Conservation (phyloP, 2,329 filamentous ascomycete species). For the Epichloe elymi region DNA sequence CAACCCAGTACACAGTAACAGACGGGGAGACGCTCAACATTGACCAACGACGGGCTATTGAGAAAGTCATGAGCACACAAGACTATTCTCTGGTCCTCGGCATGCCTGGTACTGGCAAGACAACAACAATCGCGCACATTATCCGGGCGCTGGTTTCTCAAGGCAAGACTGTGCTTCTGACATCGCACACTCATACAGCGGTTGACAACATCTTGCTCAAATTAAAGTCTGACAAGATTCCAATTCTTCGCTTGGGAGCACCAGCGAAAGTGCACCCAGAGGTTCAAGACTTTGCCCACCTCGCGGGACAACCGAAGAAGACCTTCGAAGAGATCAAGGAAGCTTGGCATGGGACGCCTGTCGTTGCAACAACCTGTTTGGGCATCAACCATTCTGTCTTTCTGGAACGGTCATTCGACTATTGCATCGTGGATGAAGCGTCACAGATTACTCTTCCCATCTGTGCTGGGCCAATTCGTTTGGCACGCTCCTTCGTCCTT, state of each 20-base stretch:
- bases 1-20: slow-evolving; percentile 50
- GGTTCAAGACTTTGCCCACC: slow-evolving; percentile 70
- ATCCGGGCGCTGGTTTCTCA: slow-evolving; percentile 80
- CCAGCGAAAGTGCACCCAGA: slow-evolving; percentile 77
- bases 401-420: slow-evolving; percentile 81
- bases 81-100: slow-evolving; percentile 96
- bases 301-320: slow-evolving; percentile 60
- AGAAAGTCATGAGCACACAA: slow-evolving; percentile 89
- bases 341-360: slow-evolving; percentile 72
- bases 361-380: slow-evolving; percentile 91
- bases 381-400: slow-evolving; percentile 85
- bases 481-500: slow-evolving; percentile 84
- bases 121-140: slow-evolving; percentile 94
- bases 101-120: slow-evolving; percentile 97
- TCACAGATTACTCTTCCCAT: slow-evolving; percentile 95
- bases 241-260: slow-evolving; percentile 74
- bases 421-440: slow-evolving; percentile 96
- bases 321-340: slow-evolving; percentile 73
- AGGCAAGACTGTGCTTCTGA: slow-evolving; percentile 83
- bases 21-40: slow-evolving; percentile 62
- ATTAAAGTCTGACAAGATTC: slow-evolving; percentile 63
- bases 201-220: slow-evolving; percentile 97
- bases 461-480: slow-evolving; percentile 83
- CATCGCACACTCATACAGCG: slow-evolving; percentile 93
- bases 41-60: slow-evolving; percentile 75